phyloP scores from a whole-genome alignment of 2,329 filamentous ascomycete species.

The Zasmidium citrigriseum region DNA sequence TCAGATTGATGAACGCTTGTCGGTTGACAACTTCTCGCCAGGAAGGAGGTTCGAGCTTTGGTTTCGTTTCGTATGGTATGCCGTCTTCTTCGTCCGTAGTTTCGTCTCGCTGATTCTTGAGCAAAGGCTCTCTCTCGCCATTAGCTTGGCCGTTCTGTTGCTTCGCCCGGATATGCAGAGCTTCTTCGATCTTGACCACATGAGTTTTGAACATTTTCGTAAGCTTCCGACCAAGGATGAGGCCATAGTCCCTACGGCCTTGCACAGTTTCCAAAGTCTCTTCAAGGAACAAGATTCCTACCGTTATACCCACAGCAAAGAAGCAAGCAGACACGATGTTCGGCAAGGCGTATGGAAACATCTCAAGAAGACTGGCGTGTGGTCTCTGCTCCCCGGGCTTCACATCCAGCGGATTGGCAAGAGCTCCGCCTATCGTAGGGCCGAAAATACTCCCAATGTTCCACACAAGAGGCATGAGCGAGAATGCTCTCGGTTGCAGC shows the following conservation, averaged over 20 bases:
- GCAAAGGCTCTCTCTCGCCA: slow-evolving; percentile 28
- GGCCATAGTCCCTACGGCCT: slow-evolving; percentile 70
- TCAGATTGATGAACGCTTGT: slow-evolving; percentile 73
- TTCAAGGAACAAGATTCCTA: slow-evolving; percentile 76
- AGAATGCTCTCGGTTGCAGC: slow-evolving; percentile 85
- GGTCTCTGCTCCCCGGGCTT: slow-evolving; percentile 55
- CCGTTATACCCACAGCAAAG: slow-evolving; percentile 74
- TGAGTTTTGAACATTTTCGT: slow-evolving; percentile 29
- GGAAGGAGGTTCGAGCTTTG: slow-evolving; percentile 36
- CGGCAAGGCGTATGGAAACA: slow-evolving; percentile 80
- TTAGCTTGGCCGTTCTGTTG: slow-evolving; percentile 6
- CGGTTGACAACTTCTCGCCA: slow-evolving; percentile 69
- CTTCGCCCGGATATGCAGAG: slow-evolving; percentile 12
- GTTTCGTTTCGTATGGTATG: slow-evolving; percentile 16
- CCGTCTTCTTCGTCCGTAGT: slow-evolving; percentile 25
- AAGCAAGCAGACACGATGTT: slow-evolving; percentile 76
- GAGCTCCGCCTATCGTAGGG: slow-evolving; percentile 81
- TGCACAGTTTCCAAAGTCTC: slow-evolving; percentile 80
- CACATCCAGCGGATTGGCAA: slow-evolving; percentile 77
- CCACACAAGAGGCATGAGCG: slow-evolving; percentile 90
- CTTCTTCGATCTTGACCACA: slow-evolving; percentile 18
- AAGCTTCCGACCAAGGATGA: slow-evolving; percentile 70
- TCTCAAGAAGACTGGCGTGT: slow-evolving; percentile 66
- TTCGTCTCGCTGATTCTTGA: slow-evolving; percentile 18
- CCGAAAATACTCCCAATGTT: slow-evolving; percentile 85